Evolutionary conservation across 148 eudicot genomes (phyloP).

Genomic region (Salicornia ramosissima): DNA sequence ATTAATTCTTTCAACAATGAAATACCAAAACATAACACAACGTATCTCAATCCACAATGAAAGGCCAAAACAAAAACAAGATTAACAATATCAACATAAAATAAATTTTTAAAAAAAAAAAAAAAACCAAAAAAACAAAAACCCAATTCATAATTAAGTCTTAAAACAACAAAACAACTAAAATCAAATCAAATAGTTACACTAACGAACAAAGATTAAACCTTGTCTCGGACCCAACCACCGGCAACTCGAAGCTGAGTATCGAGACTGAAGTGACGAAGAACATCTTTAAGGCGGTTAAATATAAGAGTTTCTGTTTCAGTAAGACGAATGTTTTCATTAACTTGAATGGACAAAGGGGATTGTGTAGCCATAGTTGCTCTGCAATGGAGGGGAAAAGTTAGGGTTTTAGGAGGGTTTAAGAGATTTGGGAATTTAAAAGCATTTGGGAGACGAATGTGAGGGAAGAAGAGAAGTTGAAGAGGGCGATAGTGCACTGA

Average conservation of each 20-base stretch:
- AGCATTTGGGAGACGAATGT: conserved; percentile 13
- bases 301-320: conserved; percentile 62
- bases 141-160: not conserved
- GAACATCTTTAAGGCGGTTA: conserved; percentile 56
- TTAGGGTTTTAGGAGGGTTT: conserved; percentile 37
- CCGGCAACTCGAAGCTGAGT: conserved; percentile 96
- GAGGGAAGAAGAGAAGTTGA: not conserved
- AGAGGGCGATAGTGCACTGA: conserved; percentile 12
- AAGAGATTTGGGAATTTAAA: conserved; percentile 3
- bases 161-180: not conserved
- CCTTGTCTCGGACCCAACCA: conserved; percentile 99
- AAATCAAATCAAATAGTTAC: not conserved
- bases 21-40: too few species aligned
- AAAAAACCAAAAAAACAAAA: not conserved
- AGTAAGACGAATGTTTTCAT: conserved; percentile 57
- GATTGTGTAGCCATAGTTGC: conserved; percentile 29
- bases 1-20: too few species aligned
- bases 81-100: too few species aligned
- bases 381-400: conserved; percentile 10
- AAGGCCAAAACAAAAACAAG: too few species aligned
- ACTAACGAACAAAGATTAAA: not conserved
- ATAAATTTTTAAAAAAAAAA: not conserved
- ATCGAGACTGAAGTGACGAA: conserved; percentile 48
- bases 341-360: conserved; percentile 37
- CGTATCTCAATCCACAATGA: too few species aligned